Conservation (phyloP, 2,329 filamentous ascomycete species). For the Alternaria atra region DNA sequence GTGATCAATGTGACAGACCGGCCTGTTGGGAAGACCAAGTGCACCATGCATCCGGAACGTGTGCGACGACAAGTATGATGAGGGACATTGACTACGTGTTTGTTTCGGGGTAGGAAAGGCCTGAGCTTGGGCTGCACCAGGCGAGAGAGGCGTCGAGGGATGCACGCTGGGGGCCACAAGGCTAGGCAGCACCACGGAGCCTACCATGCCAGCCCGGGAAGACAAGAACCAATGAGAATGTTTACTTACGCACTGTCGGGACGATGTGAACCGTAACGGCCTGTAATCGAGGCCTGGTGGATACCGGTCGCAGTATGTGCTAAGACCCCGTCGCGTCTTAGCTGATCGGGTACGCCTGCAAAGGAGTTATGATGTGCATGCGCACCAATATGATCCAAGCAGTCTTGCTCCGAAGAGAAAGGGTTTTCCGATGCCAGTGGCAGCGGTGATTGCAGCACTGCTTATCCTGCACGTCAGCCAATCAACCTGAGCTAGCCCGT, state of each 20-base stretch:
- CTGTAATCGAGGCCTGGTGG: constrained; percentile 58
- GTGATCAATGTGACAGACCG: constrained; percentile 57
- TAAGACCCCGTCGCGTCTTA: constrained; percentile 61
- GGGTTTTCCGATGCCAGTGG: constrained; percentile 55
- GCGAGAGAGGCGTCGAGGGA: constrained; percentile 48
- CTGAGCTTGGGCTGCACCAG: constrained; percentile 49
- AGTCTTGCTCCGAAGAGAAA: constrained; percentile 57
- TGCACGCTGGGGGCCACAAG: constrained; percentile 44
- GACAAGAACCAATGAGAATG: constrained; percentile 50
- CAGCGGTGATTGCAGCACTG: constrained; percentile 56
- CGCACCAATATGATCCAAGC: constrained; percentile 55
- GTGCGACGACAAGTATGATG: constrained; percentile 48
- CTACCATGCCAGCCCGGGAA: constrained; percentile 44
- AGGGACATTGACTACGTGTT: constrained; percentile 53
- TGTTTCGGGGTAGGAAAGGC: constrained; percentile 51
- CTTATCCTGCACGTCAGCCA: constrained; percentile 54
- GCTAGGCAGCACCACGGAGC: constrained; percentile 51
- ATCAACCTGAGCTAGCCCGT: constrained; percentile 40
- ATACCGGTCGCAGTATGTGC: constrained; percentile 57
- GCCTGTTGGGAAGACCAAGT: constrained; percentile 48
- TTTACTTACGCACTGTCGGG: constrained; percentile 65
- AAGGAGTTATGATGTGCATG: constrained; percentile 58
- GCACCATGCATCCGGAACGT: constrained; percentile 50
- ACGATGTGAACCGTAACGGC: constrained; percentile 62
- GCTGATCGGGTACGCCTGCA: constrained; percentile 57